Conservation (phyloP, 495 filamentous ascomycete genomes). For the Neohortaea acidophila region DNA sequence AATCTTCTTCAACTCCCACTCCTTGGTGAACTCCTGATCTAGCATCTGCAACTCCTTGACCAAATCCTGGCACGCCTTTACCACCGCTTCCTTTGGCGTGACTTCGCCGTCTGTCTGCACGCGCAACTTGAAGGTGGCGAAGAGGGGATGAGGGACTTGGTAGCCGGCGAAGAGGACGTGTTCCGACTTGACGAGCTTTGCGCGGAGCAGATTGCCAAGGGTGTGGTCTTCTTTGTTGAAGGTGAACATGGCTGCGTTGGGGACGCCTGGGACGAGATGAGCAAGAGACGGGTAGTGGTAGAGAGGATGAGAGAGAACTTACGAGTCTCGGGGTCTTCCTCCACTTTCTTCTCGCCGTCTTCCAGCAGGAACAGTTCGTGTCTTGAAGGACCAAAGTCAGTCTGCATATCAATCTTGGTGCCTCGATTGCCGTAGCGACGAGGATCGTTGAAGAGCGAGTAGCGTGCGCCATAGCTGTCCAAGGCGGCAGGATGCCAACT, state of each 20-base stretch:
- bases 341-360: constrained; percentile 84
- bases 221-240: constrained; percentile 98
- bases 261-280: constrained; percentile 44
- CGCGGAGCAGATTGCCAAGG: constrained; percentile 72
- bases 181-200: constrained; percentile 59
- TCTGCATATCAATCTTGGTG: constrained; percentile 3
- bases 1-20: constrained; percentile 86
- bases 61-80: constrained; percentile 59
- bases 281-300: neutral
- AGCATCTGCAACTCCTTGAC: constrained; percentile 62
- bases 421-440: constrained; percentile 1
- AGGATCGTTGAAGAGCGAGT: constrained; percentile 6
- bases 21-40: constrained; percentile 81
- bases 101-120: constrained; percentile 82
- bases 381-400: constrained; percentile 33
- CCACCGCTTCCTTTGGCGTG: constrained; percentile 73
- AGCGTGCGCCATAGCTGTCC: constrained; percentile 2
- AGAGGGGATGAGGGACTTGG: constrained; percentile 68
- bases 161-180: constrained; percentile 80
- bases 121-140: constrained; percentile 71
- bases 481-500: neutral
- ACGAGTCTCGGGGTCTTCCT: constrained; percentile 74
- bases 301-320: constrained; percentile 25
- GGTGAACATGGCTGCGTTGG: constrained; percentile 75
- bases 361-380: constrained; percentile 81